Conservation (phyloP, 495 filamentous ascomycete genomes). For the Staphylotrichum tortipilum region DNA sequence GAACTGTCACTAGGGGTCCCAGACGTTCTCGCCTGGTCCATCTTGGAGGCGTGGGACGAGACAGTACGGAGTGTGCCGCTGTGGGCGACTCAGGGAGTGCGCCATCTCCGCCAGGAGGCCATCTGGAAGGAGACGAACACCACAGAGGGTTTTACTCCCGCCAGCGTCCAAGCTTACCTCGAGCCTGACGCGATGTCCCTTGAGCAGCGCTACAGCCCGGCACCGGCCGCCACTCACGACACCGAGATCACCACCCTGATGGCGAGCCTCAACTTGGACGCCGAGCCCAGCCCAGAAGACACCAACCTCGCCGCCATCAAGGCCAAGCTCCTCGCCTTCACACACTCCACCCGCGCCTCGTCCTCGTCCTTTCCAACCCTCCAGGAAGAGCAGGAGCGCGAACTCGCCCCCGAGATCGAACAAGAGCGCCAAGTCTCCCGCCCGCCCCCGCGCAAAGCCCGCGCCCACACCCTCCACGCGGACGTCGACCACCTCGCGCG, state of each 20-base stretch:
- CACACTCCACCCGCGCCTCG: too few species aligned
- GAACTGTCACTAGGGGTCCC: conserved; percentile 9
- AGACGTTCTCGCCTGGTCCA: background rate
- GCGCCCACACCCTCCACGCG: conserved; percentile 36
- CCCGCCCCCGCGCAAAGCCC: conserved; percentile 34
- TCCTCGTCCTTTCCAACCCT: conserved; percentile 23
- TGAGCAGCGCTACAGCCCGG: conserved; percentile 13
- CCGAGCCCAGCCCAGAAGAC: too few species aligned
- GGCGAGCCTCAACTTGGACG: background rate
- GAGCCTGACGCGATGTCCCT: conserved; percentile 27
- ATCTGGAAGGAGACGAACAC: background rate
- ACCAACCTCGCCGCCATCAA: too few species aligned
- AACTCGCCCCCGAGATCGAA: conserved; percentile 56
- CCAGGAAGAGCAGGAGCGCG: conserved; percentile 64
- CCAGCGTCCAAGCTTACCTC: conserved; percentile 37
- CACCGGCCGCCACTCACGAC: background rate
- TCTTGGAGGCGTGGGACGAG: conserved; percentile 5
- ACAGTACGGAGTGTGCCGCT: background rate
- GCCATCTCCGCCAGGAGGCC: background rate
- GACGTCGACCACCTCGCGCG: conserved; percentile 31
- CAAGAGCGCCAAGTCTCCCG: conserved; percentile 47
- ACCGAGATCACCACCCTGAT: background rate
- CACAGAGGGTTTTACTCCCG: background rate
- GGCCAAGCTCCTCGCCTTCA: too few species aligned
- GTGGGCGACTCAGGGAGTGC: conserved; percentile 5